Evolutionary conservation across 164 flowering plant species (phyloP), one percentile per base, ranked within the genome.

Genomic region (Vitis riparia): DNA sequence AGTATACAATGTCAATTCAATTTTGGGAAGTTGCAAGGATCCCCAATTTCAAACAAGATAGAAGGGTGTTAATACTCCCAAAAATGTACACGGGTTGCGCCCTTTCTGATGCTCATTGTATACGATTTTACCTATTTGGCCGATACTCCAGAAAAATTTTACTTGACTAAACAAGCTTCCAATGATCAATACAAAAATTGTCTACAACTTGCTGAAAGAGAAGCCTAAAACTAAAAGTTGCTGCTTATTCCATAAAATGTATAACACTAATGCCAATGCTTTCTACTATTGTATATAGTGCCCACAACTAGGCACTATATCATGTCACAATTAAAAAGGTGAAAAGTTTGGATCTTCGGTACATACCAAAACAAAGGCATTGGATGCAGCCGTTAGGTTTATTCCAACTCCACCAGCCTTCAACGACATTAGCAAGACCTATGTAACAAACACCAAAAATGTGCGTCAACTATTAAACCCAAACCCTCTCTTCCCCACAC

Each of bases 371-470:
- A 96, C 88, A 79, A 91, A 96, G 62, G 98, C 99, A 84, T 85
- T 91, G 65, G 94, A 90, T 55, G 99, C 99, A 47, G 95, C 97
- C 2, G 95, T 93, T 63, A 96, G 85, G 78, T 96, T 96, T 78
- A 96, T 86, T 64, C 99, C 99, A 68, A 96, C 99, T 64, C 99
- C 99, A 67, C 99, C 99, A 75, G 99, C 99, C 84, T 93, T 96
- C 75, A 93, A 59, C 15, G 97, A 93, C 98, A 96, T 91, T 68
- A 96, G 76, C 71, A 96, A 72, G 32, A 96, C 97, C 98, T 95
- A 72, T 6, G 9, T 66, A 68, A 69, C 72, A 70, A 70, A 9
- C 65, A 68, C 50, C 48, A 67, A 11, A 65, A 64, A 62, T 30
- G 62, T 19, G 57, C 69, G 59, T 19, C 16, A 48, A 55, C 32